These are phyloP conservation scores for Mollisia scopiformis DNA, from an alignment of 2,329 filamentous ascomycete genomes.

Conservation along the genomic window DNA sequence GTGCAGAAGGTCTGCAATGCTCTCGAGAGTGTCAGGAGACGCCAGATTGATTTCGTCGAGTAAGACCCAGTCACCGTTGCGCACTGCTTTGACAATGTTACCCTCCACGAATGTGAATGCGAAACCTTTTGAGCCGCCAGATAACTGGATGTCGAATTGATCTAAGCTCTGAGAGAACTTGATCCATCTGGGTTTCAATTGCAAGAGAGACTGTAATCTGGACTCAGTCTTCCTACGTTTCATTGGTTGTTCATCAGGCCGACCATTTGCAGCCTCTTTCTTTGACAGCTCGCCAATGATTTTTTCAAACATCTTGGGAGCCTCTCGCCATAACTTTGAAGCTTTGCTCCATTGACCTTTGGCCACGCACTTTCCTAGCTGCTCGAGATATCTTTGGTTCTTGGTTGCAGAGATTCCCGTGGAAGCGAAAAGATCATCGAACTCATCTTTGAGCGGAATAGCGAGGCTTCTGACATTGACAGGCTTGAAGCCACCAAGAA, in stretches of 20 bases:
- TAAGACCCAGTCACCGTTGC: constrained; percentile 96
- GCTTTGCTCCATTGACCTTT: constrained; percentile 88
- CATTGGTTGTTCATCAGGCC: constrained; percentile 59
- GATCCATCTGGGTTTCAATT: constrained; percentile 73
- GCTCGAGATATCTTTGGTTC: constrained; percentile 84
- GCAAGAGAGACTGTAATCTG: constrained; percentile 65
- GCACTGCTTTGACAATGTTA: constrained; percentile 92
- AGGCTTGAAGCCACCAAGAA: constrained; percentile 95
- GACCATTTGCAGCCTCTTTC: constrained; percentile 40
- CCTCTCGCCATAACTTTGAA: constrained; percentile 85
- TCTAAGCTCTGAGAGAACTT: constrained; percentile 74
- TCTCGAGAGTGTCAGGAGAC: constrained; percentile 91
- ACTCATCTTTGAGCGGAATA: constrained; percentile 89
- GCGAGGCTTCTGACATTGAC: constrained; percentile 88
- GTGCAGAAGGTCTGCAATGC: constrained; percentile 84
- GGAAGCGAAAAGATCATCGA: constrained; percentile 83
- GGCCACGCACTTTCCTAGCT: constrained; percentile 76
- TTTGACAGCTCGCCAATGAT: constrained; percentile 61
- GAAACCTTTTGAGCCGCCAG: constrained; percentile 73
- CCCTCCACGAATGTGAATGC: constrained; percentile 97
- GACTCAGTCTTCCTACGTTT: constrained; percentile 71
- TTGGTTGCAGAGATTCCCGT: constrained; percentile 85
- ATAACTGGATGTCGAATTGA: constrained; percentile 79
- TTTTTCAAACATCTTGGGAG: constrained; percentile 81
- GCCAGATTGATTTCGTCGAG: constrained; percentile 97